Evolutionary conservation across 345 rosid genomes (phyloP).

Genomic region (Combretum micranthum): DNA sequence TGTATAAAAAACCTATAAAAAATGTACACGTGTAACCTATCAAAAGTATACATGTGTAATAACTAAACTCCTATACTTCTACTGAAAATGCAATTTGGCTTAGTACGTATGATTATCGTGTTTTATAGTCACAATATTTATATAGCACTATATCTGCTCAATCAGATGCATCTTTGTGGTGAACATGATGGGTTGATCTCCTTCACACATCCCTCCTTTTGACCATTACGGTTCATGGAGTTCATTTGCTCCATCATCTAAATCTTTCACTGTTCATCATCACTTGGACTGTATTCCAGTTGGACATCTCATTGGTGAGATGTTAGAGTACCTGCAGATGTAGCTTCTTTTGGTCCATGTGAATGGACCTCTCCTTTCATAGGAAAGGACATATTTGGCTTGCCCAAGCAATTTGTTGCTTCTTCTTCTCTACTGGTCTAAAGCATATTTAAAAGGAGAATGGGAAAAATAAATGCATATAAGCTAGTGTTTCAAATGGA

Average conservation of each 20-base stretch:
- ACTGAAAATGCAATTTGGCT: too few species aligned
- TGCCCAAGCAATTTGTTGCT: conserved; percentile 49
- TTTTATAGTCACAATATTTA: too few species aligned
- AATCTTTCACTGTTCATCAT: conserved; percentile 33
- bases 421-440: conserved; percentile 36
- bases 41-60: too few species aligned
- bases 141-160: too few species aligned
- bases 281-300: conserved; percentile 41
- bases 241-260: conserved; percentile 15
- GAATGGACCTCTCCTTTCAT: conserved; percentile 58
- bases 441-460: conserved; percentile 6
- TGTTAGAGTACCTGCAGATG: conserved; percentile 20
- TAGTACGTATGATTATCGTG: too few species aligned
- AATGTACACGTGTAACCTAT: too few species aligned
- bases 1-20: too few species aligned
- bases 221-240: conserved; percentile 19
- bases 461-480: conserved; percentile 7
- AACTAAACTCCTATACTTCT: too few species aligned
- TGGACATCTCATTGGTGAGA: conserved; percentile 26
- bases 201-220: conserved; percentile 11
- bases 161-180: conserved; percentile 17
- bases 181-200: conserved; percentile 18
- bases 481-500: conserved; percentile 14
- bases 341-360: conserved; percentile 17
- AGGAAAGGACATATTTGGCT: conserved; percentile 44